Conservation (phyloP, 306 rosid species). For the Cicer chorassanicum region DNA sequence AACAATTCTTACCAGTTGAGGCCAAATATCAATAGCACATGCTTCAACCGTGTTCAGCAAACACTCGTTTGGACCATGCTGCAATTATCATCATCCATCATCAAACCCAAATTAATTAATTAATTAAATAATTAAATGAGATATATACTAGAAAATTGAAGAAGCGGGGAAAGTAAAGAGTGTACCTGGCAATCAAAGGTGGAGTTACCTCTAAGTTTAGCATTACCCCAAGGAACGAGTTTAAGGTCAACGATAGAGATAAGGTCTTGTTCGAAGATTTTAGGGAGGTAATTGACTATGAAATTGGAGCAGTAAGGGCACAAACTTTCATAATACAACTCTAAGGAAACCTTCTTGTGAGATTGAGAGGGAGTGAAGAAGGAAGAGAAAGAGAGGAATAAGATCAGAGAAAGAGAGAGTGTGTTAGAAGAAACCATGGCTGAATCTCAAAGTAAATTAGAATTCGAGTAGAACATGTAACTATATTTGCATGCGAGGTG, state of each 20-base stretch:
- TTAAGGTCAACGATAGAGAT: slow-evolving; percentile 70
- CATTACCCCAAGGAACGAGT: slow-evolving; percentile 91
- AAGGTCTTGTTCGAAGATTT: slow-evolving; percentile 68
- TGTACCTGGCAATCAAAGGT: slow-evolving; percentile 81
- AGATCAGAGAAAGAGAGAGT: slow-evolving; percentile 22
- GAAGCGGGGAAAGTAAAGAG: background rate
- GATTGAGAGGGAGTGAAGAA: slow-evolving; percentile 52
- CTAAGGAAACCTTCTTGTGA: slow-evolving; percentile 63
- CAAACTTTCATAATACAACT: slow-evolving; percentile 77
- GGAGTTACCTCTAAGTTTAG: slow-evolving; percentile 59
- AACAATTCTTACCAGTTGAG: slow-evolving; percentile 64
- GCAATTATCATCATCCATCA: slow-evolving; percentile 43
- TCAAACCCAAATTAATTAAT: background rate
- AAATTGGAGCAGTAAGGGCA: slow-evolving; percentile 81
- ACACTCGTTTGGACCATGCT: slow-evolving; percentile 90
- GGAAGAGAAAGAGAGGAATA: slow-evolving; percentile 41
- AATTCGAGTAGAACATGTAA: no score
- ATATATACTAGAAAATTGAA: background rate
- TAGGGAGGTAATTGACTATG: slow-evolving; percentile 61
- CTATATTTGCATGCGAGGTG: no score
- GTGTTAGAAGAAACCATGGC: slow-evolving; percentile 51
- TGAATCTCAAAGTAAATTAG: slow-evolving; percentile 26
- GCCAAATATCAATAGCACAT: slow-evolving; percentile 81
- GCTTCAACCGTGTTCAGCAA: slow-evolving; percentile 84
- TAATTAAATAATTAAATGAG: background rate